Percentiles rank a stretch among this genome's conserved stretches.
These are phyloP conservation scores for Ophiostoma himal-ulmi DNA, from an alignment of 2,329 filamentous ascomycete genomes.

Conservation along the genomic window DNA sequence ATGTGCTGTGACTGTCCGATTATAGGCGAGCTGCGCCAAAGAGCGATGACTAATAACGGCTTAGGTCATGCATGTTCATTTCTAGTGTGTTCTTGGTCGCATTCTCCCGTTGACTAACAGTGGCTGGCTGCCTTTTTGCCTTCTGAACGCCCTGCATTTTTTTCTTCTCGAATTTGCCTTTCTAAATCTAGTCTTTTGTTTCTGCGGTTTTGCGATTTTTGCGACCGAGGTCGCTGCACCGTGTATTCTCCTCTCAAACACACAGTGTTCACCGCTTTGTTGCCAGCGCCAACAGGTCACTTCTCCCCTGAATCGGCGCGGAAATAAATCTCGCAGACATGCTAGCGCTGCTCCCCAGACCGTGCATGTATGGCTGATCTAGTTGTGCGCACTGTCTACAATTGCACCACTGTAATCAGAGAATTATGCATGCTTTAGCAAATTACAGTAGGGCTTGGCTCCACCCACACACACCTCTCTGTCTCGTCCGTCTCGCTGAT, in stretches of 20 bases:
- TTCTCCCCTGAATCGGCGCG: neutral
- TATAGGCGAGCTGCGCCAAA: neutral
- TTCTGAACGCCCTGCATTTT: neutral
- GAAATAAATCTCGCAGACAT: constrained; percentile 10
- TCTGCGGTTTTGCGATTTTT: neutral
- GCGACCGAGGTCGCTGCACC: neutral
- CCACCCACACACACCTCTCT: neutral
- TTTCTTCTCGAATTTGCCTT: neutral
- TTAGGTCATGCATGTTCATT: neutral
- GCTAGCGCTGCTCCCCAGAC: constrained; percentile 2
- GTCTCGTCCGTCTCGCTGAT: neutral
- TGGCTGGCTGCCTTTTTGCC: neutral
- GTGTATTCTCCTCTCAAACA: neutral
- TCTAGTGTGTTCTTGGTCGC: neutral
- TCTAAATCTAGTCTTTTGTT: neutral
- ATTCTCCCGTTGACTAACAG: neutral
- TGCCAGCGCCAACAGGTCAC: constrained; percentile 6
- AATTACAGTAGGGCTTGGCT: constrained; percentile 10
- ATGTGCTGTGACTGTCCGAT: neutral
- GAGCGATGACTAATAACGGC: neutral
- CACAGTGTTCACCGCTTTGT: constrained; percentile 6
- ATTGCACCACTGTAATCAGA: neutral
- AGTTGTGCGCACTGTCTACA: neutral
- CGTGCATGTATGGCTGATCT: neutral
- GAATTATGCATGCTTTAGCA: neutral